These are phyloP conservation scores for Maudiozyma serrabonitensis DNA, from an alignment of 805 yeast genomes.

Conservation along the genomic window DNA sequence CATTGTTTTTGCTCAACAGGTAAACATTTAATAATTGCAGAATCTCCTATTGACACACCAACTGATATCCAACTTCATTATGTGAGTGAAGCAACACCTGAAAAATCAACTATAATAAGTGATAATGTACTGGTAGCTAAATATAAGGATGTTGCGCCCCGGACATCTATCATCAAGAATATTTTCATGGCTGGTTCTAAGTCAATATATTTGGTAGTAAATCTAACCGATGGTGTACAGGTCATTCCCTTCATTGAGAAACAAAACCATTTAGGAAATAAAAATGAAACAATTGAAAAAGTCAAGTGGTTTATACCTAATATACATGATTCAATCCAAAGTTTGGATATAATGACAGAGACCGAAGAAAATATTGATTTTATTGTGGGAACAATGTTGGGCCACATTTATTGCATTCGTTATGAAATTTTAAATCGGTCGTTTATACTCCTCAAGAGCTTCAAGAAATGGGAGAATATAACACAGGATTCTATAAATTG, in stretches of 20 bases:
- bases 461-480: slow-evolving; percentile 1
- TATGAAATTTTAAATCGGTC: slow-evolving; percentile 4
- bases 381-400: slow-evolving; percentile 9
- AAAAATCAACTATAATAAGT: slow-evolving; percentile 1
- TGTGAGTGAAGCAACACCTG: background rate
- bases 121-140: background rate
- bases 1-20: slow-evolving; percentile 8
- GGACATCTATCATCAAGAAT: slow-evolving; percentile 3
- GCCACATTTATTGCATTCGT: slow-evolving; percentile 4
- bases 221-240: slow-evolving; percentile 12
- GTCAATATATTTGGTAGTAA: slow-evolving; percentile 6
- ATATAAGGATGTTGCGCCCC: background rate
- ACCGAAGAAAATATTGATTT: background rate
- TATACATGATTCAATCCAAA: slow-evolving; percentile 1
- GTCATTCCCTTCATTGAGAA: slow-evolving; percentile 6
- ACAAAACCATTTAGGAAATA: no score
- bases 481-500: slow-evolving; percentile 4
- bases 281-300: background rate
- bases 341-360: background rate
- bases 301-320: slow-evolving; percentile 1
- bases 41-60: slow-evolving; percentile 5
- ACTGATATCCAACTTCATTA: slow-evolving; percentile 4
- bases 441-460: slow-evolving; percentile 5
- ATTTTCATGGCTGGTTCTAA: slow-evolving; percentile 2
- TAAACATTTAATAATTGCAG: slow-evolving; percentile 6